phyloP scores from a whole-genome alignment of 306 rosid genomes.

The Dryas octopetala region DNA sequence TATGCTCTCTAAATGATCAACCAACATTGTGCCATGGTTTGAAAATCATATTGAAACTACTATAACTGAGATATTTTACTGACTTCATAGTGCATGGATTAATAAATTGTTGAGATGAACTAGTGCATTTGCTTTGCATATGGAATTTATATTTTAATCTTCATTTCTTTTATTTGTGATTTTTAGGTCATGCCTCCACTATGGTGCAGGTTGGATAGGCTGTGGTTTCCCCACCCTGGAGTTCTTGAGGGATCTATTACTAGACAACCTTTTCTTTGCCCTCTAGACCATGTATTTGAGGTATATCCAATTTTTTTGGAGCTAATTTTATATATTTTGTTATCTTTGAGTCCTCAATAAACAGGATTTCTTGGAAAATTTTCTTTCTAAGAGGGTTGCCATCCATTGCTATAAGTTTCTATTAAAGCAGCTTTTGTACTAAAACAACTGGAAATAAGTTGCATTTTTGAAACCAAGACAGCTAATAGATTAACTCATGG shows the following conservation, averaged over 20 bases:
- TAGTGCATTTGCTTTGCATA: conserved; percentile 16
- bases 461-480: background rate
- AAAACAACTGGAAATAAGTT: background rate
- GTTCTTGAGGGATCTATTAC: conserved; percentile 83
- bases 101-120: conserved; percentile 1
- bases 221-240: conserved; percentile 99
- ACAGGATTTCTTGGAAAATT: background rate
- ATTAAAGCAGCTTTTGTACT: background rate
- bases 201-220: conserved; percentile 96
- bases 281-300: conserved; percentile 97
- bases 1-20: background rate
- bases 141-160: conserved; percentile 31
- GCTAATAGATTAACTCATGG: background rate
- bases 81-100: background rate
- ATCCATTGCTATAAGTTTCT: background rate
- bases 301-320: conserved; percentile 45
- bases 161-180: conserved; percentile 15
- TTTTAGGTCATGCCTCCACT: conserved; percentile 96
- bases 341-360: background rate
- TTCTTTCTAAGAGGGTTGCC: background rate
- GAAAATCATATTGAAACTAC: background rate
- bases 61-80: background rate
- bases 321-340: conserved; percentile 17
- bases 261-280: conserved; percentile 93
- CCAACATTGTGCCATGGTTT: background rate